Conservation (phyloP, 768 basidiomycete genomes). For the Boletus pseudo-olivaceus region DNA sequence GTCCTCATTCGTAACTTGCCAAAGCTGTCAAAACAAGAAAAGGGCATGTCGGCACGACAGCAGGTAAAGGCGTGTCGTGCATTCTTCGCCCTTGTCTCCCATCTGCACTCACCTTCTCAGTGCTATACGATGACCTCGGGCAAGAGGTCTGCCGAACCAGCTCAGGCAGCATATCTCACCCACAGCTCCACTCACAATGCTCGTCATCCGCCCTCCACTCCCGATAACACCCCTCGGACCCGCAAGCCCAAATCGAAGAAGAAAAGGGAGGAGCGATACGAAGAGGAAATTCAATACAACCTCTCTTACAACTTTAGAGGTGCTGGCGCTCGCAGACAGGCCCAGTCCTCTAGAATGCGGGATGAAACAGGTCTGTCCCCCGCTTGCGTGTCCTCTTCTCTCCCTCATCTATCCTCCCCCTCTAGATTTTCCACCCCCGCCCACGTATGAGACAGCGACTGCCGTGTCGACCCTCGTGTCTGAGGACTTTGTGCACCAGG, state of each 20-base stretch:
- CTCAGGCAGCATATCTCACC: conserved; percentile 48
- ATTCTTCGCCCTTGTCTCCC: conserved; percentile 37
- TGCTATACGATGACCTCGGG: conserved; percentile 36
- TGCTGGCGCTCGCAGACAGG: conserved; percentile 24
- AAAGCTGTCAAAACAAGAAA: conserved; percentile 30
- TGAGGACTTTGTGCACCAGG: conserved; percentile 36
- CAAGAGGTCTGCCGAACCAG: conserved; percentile 28
- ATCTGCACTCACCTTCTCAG: conserved; percentile 33
- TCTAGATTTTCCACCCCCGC: conserved; percentile 66
- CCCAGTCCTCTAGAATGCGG: conserved; percentile 24
- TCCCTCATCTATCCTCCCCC: conserved; percentile 26
- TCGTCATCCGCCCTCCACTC: conserved; percentile 45
- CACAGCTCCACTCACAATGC: conserved; percentile 53
- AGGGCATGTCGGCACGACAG: conserved; percentile 33
- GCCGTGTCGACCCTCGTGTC: conserved; percentile 41
- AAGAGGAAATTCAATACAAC: conserved; percentile 41
- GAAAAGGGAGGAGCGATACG: conserved; percentile 42
- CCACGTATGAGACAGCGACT: conserved; percentile 62
- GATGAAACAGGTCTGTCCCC: conserved; percentile 31
- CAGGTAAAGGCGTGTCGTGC: conserved; percentile 37
- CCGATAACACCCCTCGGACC: conserved; percentile 48
- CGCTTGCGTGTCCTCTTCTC: neutral
- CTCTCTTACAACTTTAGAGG: conserved; percentile 32
- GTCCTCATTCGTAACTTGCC: conserved; percentile 23
- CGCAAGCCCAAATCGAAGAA: conserved; percentile 38